Evolutionary conservation across 2,329 filamentous ascomycete species (phyloP).

Genomic region (Alternaria atra): DNA sequence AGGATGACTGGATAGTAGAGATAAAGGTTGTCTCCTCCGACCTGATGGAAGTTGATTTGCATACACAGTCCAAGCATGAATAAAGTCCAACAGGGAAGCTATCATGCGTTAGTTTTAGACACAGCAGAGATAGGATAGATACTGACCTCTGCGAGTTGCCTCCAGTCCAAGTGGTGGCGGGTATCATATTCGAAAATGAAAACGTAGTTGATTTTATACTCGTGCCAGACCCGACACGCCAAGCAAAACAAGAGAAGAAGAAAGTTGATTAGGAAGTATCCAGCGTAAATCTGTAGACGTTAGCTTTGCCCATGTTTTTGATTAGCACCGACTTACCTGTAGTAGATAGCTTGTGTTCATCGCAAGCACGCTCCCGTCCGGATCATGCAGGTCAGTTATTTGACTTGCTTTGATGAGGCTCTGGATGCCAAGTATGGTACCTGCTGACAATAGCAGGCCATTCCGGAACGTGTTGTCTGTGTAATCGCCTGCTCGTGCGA

Average conservation of each 20-base stretch:
- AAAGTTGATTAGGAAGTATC: conserved; percentile 85
- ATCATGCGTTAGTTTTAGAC: conserved; percentile 15
- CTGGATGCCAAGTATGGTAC: conserved; percentile 55
- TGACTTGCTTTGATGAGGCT: conserved; percentile 53
- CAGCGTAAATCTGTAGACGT: conserved; percentile 77
- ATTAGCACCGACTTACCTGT: conserved; percentile 63
- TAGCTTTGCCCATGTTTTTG: conserved; percentile 59
- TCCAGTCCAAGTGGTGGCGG: conserved; percentile 86
- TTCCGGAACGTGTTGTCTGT: conserved; percentile 68
- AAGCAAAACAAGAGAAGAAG: conserved; percentile 86
- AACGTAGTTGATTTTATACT: conserved; percentile 89
- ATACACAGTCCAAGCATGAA: conserved; percentile 79
- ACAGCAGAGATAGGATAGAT: accelerated
- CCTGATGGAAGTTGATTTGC: conserved; percentile 85
- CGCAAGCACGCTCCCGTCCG: conserved; percentile 22
- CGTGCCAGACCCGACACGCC: conserved; percentile 83
- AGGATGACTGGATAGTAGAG: conserved; percentile 88
- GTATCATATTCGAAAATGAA: conserved; percentile 98
- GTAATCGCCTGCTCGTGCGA: conserved; percentile 66
- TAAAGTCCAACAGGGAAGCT: conserved; percentile 84
- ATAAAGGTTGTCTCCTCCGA: conserved; percentile 73
- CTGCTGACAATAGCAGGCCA: conserved; percentile 57
- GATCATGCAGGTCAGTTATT: conserved; percentile 34
- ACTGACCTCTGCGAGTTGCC: conserved; percentile 76
- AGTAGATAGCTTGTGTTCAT: conserved; percentile 64